Evolutionary conservation across 2,329 filamentous ascomycete species (phyloP).

Genomic region (Akanthomyces dipterigenus): DNA sequence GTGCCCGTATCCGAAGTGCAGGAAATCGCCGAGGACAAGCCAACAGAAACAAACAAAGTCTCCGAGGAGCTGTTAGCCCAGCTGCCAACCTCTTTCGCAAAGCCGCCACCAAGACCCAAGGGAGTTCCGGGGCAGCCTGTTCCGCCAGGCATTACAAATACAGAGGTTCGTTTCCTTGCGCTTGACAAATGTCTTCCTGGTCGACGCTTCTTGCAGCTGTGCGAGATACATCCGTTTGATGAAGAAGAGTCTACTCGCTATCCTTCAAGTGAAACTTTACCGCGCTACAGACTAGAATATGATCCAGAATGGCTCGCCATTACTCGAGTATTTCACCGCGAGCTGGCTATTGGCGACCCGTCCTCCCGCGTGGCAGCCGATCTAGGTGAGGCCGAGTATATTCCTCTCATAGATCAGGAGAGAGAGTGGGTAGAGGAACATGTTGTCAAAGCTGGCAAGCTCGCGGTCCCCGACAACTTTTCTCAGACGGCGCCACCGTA

Average conservation of each 20-base stretch:
- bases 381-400: conserved; percentile 63
- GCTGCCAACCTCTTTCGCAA: conserved; percentile 68
- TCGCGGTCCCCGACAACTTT: conserved; percentile 75
- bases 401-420: conserved; percentile 59
- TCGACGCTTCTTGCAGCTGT: conserved; percentile 75
- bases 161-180: conserved; percentile 73
- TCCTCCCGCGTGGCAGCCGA: conserved; percentile 48
- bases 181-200: conserved; percentile 84
- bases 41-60: conserved; percentile 31
- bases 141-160: conserved; percentile 70
- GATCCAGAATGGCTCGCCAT: conserved; percentile 96
- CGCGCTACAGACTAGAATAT: conserved; percentile 62
- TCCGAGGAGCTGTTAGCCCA: conserved; percentile 62
- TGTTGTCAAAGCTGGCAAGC: conserved; percentile 53
- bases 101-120: conserved; percentile 27
- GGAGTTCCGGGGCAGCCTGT: conserved; percentile 53
- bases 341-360: conserved; percentile 57
- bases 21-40: not conserved
- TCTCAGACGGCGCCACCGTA: conserved; percentile 66
- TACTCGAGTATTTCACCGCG: conserved; percentile 67
- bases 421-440: conserved; percentile 76
- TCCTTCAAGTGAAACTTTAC: conserved; percentile 16
- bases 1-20: not conserved
- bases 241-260: conserved; percentile 19
- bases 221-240: conserved; percentile 51